These are phyloP conservation scores for Aspergillus intermedius DNA, from an alignment of 2,329 filamentous ascomycete species.

Conservation along the genomic window DNA sequence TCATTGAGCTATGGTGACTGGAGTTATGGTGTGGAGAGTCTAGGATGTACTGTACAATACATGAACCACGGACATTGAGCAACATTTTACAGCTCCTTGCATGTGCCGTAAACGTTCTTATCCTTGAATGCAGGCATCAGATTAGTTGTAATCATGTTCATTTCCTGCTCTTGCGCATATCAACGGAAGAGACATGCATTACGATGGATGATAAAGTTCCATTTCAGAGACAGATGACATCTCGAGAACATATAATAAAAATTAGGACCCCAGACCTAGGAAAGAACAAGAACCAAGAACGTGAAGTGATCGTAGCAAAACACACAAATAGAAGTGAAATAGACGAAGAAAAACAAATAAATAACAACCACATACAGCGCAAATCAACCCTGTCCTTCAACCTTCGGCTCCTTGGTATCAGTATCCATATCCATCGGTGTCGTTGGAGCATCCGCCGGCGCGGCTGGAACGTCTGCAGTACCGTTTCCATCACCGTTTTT, in stretches of 20 bases:
- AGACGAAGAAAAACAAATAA: constrained; percentile 1
- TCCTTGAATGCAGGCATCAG: neutral
- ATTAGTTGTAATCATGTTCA: too few species aligned
- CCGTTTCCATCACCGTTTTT: neutral
- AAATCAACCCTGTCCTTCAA: constrained; percentile 19
- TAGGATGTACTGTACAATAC: neutral
- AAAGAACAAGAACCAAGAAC: too few species aligned
- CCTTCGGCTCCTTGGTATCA: constrained; percentile 29
- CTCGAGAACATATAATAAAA: too few species aligned
- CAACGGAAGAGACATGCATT: too few species aligned
- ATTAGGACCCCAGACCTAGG: too few species aligned
- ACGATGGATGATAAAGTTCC: too few species aligned
- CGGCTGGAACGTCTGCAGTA: constrained; percentile 5
- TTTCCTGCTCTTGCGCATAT: too few species aligned
- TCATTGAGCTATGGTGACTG: neutral
- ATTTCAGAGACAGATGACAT: neutral
- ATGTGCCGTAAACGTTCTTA: neutral
- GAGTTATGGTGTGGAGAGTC: neutral
- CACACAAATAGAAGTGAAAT: neutral
- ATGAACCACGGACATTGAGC: neutral
- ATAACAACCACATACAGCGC: neutral
- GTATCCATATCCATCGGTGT: constrained; percentile 36
- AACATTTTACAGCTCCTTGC: neutral
- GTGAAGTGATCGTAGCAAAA: too few species aligned
- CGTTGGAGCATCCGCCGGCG: constrained; percentile 17